Evolutionary conservation across 192 early-diverging fungal species (phyloP), one percentile per base, ranked within the genome.

Genomic region (Coemansia sp.): DNA sequence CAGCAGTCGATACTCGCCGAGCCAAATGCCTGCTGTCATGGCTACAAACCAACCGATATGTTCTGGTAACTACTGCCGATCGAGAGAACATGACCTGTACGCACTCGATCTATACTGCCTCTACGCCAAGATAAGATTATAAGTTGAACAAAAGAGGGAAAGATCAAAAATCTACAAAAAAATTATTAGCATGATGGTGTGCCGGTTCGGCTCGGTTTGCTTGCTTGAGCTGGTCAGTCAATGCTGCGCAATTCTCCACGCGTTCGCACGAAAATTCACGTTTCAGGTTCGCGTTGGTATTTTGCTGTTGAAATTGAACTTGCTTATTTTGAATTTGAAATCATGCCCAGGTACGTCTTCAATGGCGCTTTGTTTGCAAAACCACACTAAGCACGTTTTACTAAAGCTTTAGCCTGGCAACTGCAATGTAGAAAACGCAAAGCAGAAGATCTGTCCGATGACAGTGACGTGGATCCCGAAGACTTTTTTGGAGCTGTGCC

Each of bases 391-490:
- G 32, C 32, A 32, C 7, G 32, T 32, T 8, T 32, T 15, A 2
- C 43, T 45, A n/a, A 45, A 45, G n/a, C n/a, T n/a, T 45, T 15
- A 17, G 32, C 32, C 32, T 1, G 6, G 7, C 32, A 0, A 3
- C 43, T 0, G n/a, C 43, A 17, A 45, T 48, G 58, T 65, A 72
- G 70, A 29, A 72, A 72, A 59, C 62, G 63, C 59, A 69, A 56
- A 58, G 48, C 60, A 24, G 53, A 47, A 8, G 67, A 59, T 43
- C 9, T 23, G 11, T 39, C 35, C 22, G 58, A 56, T 29, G 73
- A 70, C 24, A 21, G 15, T n/a, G 63, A 66, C 27, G 61, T 79
- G 27, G 61, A 73, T 37, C 76, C 76, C 2, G 52, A 72, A 11
- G 64, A 62, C 2, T 79, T 70, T 22, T 79, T 79, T 37, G 66